Conservation (phyloP, 2,329 filamentous ascomycete species). For the Bipolaris bicolor region DNA sequence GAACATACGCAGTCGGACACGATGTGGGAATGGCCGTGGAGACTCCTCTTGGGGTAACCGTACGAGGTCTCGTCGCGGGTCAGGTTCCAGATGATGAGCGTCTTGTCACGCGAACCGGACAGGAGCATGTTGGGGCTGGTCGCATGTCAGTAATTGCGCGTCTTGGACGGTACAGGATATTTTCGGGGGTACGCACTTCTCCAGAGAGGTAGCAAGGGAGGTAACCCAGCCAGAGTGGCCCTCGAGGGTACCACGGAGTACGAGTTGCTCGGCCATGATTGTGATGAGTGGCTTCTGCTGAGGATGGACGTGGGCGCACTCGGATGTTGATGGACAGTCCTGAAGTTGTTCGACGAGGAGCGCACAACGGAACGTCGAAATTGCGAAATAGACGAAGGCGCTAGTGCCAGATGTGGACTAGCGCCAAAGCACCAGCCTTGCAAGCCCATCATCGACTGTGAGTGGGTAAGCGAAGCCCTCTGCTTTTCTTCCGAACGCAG, state of each 20-base stretch:
- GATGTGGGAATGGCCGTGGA: slow-evolving; percentile 99
- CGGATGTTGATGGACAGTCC: slow-evolving; percentile 34
- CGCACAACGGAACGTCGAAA: slow-evolving; percentile 18
- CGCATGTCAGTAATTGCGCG: slow-evolving; percentile 42
- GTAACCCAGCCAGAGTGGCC: slow-evolving; percentile 99
- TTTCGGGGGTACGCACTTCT: slow-evolving; percentile 70
- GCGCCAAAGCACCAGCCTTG: neutral
- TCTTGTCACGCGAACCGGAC: slow-evolving; percentile 96
- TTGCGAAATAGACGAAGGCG: slow-evolving; percentile 15
- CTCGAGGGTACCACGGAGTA: slow-evolving; percentile 96
- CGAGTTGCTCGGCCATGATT: slow-evolving; percentile 88
- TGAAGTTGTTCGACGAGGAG: slow-evolving; percentile 27
- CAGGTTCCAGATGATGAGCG: slow-evolving; percentile 99
- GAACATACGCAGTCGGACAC: slow-evolving; percentile 97
- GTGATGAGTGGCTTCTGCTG: slow-evolving; percentile 45
- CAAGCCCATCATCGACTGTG: neutral
- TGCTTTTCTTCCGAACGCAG: neutral
- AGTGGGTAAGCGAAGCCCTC: neutral
- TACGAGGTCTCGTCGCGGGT: slow-evolving; percentile 98
- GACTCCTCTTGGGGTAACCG: slow-evolving; percentile 98
- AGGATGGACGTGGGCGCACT: slow-evolving; percentile 41
- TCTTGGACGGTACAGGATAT: slow-evolving; percentile 13
- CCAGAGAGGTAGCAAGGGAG: slow-evolving; percentile 95
- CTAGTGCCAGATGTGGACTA: slow-evolving; percentile 4
- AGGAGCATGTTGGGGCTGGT: slow-evolving; percentile 98